A percentile compares a stretch with the other conserved stretches of the same genome.
Evolutionary conservation across 2,329 filamentous ascomycete species (phyloP).

Genomic region (Tolypocladium pustulatum): DNA sequence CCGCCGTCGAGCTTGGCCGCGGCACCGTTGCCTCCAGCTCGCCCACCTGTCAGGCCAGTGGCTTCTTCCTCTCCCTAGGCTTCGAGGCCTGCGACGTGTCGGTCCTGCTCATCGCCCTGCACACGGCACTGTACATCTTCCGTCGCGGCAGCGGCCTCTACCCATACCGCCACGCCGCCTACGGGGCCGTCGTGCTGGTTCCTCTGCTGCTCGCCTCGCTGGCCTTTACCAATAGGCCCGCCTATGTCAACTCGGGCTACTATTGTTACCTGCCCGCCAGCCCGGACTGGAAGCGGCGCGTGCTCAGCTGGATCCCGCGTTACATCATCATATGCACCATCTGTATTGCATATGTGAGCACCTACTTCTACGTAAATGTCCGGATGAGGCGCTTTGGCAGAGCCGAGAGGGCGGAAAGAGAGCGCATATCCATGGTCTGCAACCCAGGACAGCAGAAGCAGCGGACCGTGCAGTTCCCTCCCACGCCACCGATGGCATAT

Average conservation of each 20-base stretch:
- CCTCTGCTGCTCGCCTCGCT: constrained; percentile 51
- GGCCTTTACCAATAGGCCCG: constrained; percentile 48
- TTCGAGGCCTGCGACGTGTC: constrained; percentile 62
- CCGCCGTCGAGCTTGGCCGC: constrained; percentile 43
- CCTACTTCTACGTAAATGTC: constrained; percentile 57
- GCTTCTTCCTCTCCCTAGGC: constrained; percentile 56
- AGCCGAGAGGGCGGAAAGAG: constrained; percentile 1
- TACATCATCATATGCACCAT: constrained; percentile 59
- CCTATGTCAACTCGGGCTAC: constrained; percentile 52
- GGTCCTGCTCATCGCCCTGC: constrained; percentile 62
- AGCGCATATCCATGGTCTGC: background rate
- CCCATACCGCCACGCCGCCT: constrained; percentile 52
- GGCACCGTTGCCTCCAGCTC: constrained; percentile 40
- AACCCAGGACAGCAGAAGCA: constrained; percentile 4
- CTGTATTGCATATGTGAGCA: constrained; percentile 51
- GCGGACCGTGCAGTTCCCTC: constrained; percentile 8
- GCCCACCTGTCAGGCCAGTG: constrained; percentile 55
- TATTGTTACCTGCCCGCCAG: constrained; percentile 60
- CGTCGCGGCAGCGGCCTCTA: constrained; percentile 55
- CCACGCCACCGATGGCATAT: constrained; percentile 19
- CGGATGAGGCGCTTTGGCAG: constrained; percentile 29
- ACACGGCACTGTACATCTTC: constrained; percentile 64
- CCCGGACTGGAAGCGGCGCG: constrained; percentile 58
- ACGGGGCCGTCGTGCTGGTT: constrained; percentile 43
- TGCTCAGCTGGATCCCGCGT: constrained; percentile 62